Base-by-base conservation (phyloP, 2,329 filamentous ascomycete species). In the Monosporascus ibericus region DNA sequence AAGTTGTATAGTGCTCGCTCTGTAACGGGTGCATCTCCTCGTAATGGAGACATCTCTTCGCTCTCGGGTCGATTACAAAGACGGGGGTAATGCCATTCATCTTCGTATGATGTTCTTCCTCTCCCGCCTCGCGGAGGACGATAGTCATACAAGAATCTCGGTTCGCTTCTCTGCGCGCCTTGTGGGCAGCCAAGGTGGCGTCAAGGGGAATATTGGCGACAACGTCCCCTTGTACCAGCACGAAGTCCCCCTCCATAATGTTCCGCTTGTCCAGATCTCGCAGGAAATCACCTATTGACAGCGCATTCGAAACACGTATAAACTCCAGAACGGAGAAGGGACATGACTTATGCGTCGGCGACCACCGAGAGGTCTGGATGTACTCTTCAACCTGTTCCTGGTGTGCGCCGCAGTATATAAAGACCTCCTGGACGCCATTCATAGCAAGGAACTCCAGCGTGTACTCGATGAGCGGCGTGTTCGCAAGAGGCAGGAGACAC, bases 71-170 rank as follows among this genome's bases (percentile, higher is more conserved):
- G 55, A 96, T 79, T 20, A 95, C 85, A 64, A 97, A 99, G 3
- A 94, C 80, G 0, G 92, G 90, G 5, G 85, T 87, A 58, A 88
- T 81, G 27, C 83, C 85, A 52, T 87, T 84, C 1, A 84, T 79
- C 69, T 92, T 92, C 27, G 90, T 91, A 50, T 89, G 79, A 71
- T 96, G 90, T 47, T 77, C 77, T 8, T 71, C 71, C 6, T 79
- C 73, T 46, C 89, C 90, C 8, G 86, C 88, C 67, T 92, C 87
- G 46, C 90, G 82, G 54, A 97, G 74, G 14, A 99, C 82, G 79
- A 96, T 88, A 3, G 94, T 99, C 94, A 99, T 97, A 71, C 96
- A 96, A 38, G 92, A 91, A 67, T 95, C 92, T 64, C 94, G 92
- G 73, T 95, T 90, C 50, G 85, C 84, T 65, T 86, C 82, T 54